phyloP scores from a whole-genome alignment of 352 stramenopile genomes.

The Saprolegnia parasitica region DNA sequence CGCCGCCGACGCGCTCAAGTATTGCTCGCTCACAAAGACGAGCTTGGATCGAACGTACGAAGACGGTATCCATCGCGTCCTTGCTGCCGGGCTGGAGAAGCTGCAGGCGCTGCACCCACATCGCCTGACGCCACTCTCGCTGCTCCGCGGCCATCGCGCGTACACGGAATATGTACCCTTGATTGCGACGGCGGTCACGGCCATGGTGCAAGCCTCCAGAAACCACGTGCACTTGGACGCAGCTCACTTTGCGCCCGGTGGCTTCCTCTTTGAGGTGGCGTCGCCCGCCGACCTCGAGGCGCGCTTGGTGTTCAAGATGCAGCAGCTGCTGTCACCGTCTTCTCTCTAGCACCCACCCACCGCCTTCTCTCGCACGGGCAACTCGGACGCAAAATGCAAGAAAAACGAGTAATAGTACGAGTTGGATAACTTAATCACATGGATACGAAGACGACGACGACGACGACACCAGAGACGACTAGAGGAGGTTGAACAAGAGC shows the following conservation, averaged over 20 bases:
- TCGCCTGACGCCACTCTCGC: not conserved
- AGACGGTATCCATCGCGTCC: not conserved
- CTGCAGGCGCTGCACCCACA: not conserved
- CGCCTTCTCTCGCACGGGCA: not conserved
- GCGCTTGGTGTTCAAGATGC: not conserved
- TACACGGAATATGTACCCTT: not conserved
- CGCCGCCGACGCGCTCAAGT: not conserved
- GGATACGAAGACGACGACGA: not conserved
- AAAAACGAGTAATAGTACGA: not conserved
- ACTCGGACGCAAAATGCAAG: not conserved
- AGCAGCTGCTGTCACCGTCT: not conserved
- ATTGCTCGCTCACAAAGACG: conserved; percentile 5
- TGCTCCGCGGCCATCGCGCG: not conserved
- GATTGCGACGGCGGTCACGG: not conserved
- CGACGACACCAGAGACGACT: not conserved
- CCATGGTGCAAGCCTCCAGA: not conserved
- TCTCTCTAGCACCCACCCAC: too few relatives aligned
- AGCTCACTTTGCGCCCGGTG: not conserved
- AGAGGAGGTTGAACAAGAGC: conserved; percentile 6
- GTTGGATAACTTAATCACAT: not conserved
- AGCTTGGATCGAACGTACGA: not conserved
- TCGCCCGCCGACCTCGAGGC: not conserved
- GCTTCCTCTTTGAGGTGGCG: not conserved
- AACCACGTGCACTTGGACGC: not conserved
- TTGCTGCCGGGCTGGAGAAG: not conserved